Base-by-base conservation (phyloP, 2,329 filamentous ascomycete genomes). In the Fusarium chuoi region DNA sequence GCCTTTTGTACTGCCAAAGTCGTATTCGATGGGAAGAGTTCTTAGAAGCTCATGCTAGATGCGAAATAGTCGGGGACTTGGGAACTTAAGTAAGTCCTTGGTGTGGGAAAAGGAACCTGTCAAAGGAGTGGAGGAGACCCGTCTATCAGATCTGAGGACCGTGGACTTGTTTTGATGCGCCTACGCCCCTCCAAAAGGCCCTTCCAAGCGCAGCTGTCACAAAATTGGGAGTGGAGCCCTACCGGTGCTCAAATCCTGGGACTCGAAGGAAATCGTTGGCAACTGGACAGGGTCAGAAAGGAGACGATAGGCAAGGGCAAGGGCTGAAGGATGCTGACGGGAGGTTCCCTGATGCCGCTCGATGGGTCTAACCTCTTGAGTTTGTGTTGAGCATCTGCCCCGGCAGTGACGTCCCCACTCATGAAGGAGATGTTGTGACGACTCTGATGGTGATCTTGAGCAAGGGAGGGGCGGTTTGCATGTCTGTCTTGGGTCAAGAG, bases 61-160 rank as follows among this genome's bases (percentile, higher is more conserved):
- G 68, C 56, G 62, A 75, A 65, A 65, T 70, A 66, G 76, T 74
- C 64, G 76, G 75, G 76, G 74, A 71, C 70, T 65, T 77, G 66
- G 75, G 77, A 78, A 76, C 76, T 78, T 78, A 78, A 78, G 77
- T 78, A 78, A 74, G 74, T 76, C 74, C 72, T 66, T 68, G 68
- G 73, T 63, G 70, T 63, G 77, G 73, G 73, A 78, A 55, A 77
- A 76, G 68, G 54, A 72, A 75, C 68, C 73, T 78, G 77, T 74
- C 74, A 78, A 75, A 74, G 75, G 71, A n/a, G 75, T 75, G 75
- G 68, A 74, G 73, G 73, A 71, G 75, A 72, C 58, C 71, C 65
- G 70, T 78, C 70, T 78, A 79, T 78, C 75, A 79, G 77, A 79
- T 79, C 77, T 78, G 68, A 72, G 66, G 74, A 71, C 70, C 69